Evolutionary conservation across 2,329 filamentous ascomycete genomes (phyloP).

Genomic region (Stenocarpella maydis): DNA sequence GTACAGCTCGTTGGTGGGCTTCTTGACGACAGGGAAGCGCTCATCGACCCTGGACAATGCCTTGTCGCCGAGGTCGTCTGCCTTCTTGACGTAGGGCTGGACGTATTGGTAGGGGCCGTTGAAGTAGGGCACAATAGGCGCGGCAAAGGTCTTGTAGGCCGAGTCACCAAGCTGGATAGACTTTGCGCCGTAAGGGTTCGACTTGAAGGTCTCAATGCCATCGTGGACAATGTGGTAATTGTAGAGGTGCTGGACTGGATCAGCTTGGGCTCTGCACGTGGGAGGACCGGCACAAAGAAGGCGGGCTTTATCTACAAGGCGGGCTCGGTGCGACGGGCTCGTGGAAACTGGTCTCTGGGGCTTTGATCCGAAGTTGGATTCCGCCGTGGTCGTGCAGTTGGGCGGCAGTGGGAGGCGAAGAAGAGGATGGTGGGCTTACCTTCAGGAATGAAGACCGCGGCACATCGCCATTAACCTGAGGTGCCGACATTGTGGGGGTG

Average conservation of each 20-base stretch:
- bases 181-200: conserved; percentile 83
- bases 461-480: conserved; percentile 61
- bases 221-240: conserved; percentile 87
- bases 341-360: background rate
- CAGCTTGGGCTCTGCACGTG: conserved; percentile 1
- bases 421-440: conserved; percentile 46
- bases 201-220: conserved; percentile 78
- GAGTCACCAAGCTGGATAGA: conserved; percentile 79
- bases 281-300: background rate
- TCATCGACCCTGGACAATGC: conserved; percentile 75
- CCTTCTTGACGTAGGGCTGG: conserved; percentile 83
- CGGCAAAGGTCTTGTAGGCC: conserved; percentile 79
- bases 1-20: conserved; percentile 76
- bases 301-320: background rate
- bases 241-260: conserved; percentile 72
- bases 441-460: conserved; percentile 59
- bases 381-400: background rate
- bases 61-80: conserved; percentile 78
- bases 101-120: conserved; percentile 82
- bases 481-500: conserved; percentile 42
- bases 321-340: background rate
- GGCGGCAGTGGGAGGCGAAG: background rate
- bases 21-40: conserved; percentile 77
- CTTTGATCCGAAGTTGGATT: background rate
- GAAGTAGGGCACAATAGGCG: conserved; percentile 81